Conservation (phyloP, 2,329 filamentous ascomycete genomes). For the Trichoderma breve region DNA sequence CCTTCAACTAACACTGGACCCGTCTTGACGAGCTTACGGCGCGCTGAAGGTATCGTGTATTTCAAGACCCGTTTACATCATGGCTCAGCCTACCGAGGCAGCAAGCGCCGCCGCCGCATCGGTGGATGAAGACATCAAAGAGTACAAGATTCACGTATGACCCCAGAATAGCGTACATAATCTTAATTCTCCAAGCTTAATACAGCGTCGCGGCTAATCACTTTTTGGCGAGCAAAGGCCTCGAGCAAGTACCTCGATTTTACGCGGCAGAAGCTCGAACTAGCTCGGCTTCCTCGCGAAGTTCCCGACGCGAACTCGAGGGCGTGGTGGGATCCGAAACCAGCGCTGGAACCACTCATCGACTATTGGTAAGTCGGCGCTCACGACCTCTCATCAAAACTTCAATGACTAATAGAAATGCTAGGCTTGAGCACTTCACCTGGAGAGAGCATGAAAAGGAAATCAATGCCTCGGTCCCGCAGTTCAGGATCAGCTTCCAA, state of each 20-base stretch:
- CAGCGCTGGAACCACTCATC: conserved; percentile 60
- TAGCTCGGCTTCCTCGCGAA: conserved; percentile 64
- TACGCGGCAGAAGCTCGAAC: conserved; percentile 64
- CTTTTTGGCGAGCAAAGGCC: conserved; percentile 43
- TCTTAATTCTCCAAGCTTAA: conserved; percentile 29
- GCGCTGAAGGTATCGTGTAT: background rate
- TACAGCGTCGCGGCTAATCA: background rate
- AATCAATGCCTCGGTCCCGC: conserved; percentile 59
- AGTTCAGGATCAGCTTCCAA: conserved; percentile 59
- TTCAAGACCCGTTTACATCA: conserved; percentile 3
- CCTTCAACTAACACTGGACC: background rate
- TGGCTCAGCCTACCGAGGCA: conserved; percentile 25
- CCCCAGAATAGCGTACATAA: background rate
- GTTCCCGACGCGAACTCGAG: conserved; percentile 45
- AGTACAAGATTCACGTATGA: conserved; percentile 58
- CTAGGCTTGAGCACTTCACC: conserved; percentile 63
- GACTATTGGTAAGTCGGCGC: conserved; percentile 57
- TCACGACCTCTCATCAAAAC: background rate
- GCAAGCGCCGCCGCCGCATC: conserved; percentile 25
- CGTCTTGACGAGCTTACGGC: background rate
- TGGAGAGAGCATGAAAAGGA: conserved; percentile 60
- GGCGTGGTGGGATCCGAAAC: conserved; percentile 60
- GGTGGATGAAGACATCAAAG: conserved; percentile 46
- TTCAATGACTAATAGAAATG: background rate
- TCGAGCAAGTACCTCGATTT: conserved; percentile 66